Percentiles rank a stretch among this genome's conserved stretches.
These are phyloP conservation scores for Chlorella sp. DNA, from an alignment of 139 green algal genomes.

Conservation along the genomic window DNA sequence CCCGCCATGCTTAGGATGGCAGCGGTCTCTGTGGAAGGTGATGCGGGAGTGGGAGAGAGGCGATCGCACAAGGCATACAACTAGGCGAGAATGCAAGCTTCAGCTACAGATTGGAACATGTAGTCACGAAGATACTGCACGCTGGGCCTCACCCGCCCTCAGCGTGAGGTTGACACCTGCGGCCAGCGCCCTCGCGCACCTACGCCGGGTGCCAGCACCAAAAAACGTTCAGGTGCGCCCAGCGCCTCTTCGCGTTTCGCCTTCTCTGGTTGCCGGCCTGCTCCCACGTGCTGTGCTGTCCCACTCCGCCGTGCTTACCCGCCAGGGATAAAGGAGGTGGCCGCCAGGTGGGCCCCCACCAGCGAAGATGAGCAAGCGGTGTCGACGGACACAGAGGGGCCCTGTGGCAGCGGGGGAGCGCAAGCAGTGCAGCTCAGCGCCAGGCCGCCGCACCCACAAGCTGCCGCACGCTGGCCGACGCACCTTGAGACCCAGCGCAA, in stretches of 20 bases:
- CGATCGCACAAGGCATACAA: too few species aligned
- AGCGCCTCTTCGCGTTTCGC: not conserved
- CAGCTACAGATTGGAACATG: too few species aligned
- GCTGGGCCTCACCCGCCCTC: too few species aligned
- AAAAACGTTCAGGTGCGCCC: constrained; percentile 3
- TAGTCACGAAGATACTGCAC: too few species aligned
- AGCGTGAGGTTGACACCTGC: constrained; percentile 73
- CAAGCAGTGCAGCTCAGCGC: not conserved
- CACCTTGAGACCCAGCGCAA: constrained; percentile 68
- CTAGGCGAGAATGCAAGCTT: too few species aligned
- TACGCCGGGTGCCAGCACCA: too few species aligned
- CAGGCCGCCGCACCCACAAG: not conserved
- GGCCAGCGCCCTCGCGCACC: constrained; percentile 28
- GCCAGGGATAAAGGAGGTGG: constrained; percentile 13
- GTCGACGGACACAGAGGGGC: constrained; percentile 73
- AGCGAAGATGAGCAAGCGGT: constrained; percentile 82
- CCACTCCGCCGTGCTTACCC: too few species aligned
- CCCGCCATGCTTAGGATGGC: constrained; percentile 77
- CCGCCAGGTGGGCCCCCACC: constrained; percentile 61
- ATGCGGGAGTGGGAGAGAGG: too few species aligned
- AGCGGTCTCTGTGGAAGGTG: constrained; percentile 66
- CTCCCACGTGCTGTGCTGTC: constrained; percentile 33
- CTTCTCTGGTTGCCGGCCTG: not conserved
- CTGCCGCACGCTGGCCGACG: constrained; percentile 50
- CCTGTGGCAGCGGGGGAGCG: constrained; percentile 4